phyloP scores from a whole-genome alignment of 106 monocot species.

The Acanthochlamys bracteata region DNA sequence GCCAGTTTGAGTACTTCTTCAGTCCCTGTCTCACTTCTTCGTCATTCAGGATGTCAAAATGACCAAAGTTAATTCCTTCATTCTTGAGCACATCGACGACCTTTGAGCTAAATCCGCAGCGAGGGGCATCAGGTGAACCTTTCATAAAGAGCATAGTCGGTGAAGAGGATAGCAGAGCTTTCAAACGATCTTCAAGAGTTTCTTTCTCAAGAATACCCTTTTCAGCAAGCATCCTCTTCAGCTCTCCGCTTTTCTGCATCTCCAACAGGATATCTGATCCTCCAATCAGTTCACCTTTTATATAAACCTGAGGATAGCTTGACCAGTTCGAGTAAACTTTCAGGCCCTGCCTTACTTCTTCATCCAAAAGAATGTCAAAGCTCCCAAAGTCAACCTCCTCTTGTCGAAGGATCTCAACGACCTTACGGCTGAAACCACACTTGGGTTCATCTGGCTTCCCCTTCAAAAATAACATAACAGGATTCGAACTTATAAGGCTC shows the following conservation, averaged over 20 bases:
- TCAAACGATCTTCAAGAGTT: slow-evolving; percentile 49
- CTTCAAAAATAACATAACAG: slow-evolving; percentile 84
- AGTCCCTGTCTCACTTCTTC: slow-evolving; percentile 92
- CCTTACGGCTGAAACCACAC: slow-evolving; percentile 74
- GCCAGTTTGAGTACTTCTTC: slow-evolving; percentile 89
- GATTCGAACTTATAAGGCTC: slow-evolving; percentile 49
- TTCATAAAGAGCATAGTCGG: slow-evolving; percentile 83
- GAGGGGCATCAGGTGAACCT: slow-evolving; percentile 68
- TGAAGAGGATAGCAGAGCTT: slow-evolving; percentile 47
- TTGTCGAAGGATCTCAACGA: slow-evolving; percentile 60
- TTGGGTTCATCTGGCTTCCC: slow-evolving; percentile 67
- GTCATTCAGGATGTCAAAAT: slow-evolving; percentile 78
- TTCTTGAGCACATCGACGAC: slow-evolving; percentile 71
- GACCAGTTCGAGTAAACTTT: slow-evolving; percentile 86
- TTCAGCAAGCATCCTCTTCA: slow-evolving; percentile 42
- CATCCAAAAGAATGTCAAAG: slow-evolving; percentile 74
- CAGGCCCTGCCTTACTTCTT: slow-evolving; percentile 72
- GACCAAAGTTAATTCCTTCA: slow-evolving; percentile 64
- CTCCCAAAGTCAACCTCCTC: slow-evolving; percentile 62
- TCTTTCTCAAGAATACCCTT: slow-evolving; percentile 41
- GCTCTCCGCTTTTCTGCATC: slow-evolving; percentile 86
- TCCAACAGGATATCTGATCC: slow-evolving; percentile 77
- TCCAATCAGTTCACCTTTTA: slow-evolving; percentile 81
- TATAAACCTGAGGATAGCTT: slow-evolving; percentile 83
- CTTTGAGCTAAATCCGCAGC: slow-evolving; percentile 88